Evolutionary conservation across 2,329 filamentous ascomycete genomes (phyloP), one percentile per base, ranked within the genome.

Genomic region (Pseudocercospora pini-densiflorae): DNA sequence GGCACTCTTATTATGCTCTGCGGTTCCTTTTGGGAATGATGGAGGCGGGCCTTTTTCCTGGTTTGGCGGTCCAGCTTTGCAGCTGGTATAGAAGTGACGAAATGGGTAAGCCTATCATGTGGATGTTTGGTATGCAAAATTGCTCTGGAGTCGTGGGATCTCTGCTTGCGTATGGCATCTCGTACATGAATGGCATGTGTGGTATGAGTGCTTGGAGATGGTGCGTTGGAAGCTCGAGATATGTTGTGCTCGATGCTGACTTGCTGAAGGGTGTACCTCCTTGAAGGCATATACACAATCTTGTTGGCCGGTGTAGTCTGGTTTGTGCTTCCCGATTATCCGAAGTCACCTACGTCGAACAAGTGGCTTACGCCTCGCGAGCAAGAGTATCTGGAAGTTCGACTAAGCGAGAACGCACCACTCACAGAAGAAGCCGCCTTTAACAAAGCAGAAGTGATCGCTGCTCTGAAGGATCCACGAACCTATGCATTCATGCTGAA

Each of bases 41-140:
- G 19, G 92, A 95, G 77, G 83, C 91, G 9, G 92, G 91, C 6
- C 82, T 94, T 0, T 84, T 85, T 61, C 79, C 43, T 72, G 78
- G 77, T 16, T 63, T 71, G 83, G 81, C 76, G 82, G 49, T 80
- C 49, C 69, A 71, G 55, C 58, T 73, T n/a, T 64, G 65, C n/a
- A 65, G 59, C 29, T 72, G 66, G 58, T 72, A 72, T 61, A 64
- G 64, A 33, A 63, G 69, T 14, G 66, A 67, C 24, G 68, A 70
- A 21, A 68, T 65, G 66, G 62, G 61, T 14, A 70, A 69, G 47
- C 67, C 66, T 2, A 65, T 68, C 33, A 70, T 70, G 68, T 70
- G 68, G 66, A 70, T 70, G 63, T 70, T 70, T 83, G 2, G 84
- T 82, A 64, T 86, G 84, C 75, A 78, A 61, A 77, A 77, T 80